Conservation (phyloP, 2,329 filamentous ascomycete species). For the Tolypocladium cylindrosporum region DNA sequence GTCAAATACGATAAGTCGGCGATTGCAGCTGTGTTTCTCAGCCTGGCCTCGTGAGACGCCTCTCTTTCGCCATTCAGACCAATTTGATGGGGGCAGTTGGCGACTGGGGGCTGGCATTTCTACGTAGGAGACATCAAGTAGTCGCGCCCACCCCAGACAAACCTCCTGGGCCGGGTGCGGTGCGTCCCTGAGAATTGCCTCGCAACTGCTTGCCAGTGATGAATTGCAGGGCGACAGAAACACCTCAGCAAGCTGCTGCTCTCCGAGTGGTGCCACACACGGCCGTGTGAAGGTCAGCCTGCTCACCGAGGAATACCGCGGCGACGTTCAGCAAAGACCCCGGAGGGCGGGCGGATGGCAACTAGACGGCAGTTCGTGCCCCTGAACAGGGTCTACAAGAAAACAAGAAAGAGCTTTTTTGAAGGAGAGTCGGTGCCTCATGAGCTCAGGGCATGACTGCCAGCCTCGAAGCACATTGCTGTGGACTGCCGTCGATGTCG, state of each 20-base stretch:
- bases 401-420: no score
- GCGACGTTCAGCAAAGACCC: background rate
- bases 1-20: slow-evolving; percentile 90
- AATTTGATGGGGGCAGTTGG: background rate
- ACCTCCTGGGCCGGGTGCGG: background rate
- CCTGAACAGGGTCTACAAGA: no score
- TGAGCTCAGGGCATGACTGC: no score
- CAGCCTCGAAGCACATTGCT: background rate
- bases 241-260: background rate
- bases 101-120: background rate
- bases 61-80: background rate
- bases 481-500: background rate
- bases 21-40: slow-evolving; percentile 57
- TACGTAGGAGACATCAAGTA: background rate
- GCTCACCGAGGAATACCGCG: background rate
- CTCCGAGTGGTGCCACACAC: background rate
- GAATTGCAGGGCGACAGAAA: background rate
- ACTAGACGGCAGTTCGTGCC: no score
- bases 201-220: background rate
- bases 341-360: no score
- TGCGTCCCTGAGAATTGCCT: background rate
- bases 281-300: background rate
- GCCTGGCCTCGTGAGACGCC: slow-evolving; percentile 26
- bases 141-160: background rate
- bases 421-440: no score